phyloP scores from a whole-genome alignment of 129 eudicot species.

The Escallonia rubra region DNA sequence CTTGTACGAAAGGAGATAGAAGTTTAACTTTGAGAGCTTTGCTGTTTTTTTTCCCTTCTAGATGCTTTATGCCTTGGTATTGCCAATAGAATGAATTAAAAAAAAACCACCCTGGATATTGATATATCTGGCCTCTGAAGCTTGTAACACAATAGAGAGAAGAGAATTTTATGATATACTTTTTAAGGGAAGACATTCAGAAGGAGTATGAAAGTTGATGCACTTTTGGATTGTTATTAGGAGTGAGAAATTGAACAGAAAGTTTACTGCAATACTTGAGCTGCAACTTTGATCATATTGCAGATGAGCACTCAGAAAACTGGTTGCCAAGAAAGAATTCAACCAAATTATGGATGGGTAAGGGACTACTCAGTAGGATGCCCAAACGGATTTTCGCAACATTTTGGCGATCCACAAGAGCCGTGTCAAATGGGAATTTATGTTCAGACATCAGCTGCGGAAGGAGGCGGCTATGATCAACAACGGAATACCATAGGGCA shows the following conservation, averaged over 20 bases:
- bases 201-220: conserved; percentile 7
- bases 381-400: conserved; percentile 18
- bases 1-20: too few species aligned
- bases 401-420: conserved; percentile 27
- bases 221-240: not conserved
- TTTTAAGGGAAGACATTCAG: not conserved
- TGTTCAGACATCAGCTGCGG: conserved; percentile 23
- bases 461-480: conserved; percentile 5
- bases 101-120: not conserved
- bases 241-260: not conserved
- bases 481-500: conserved; percentile 25
- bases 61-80: conserved; percentile 19
- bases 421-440: conserved; percentile 39
- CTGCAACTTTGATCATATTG: not conserved
- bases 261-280: not conserved
- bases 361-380: conserved; percentile 11
- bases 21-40: too few species aligned
- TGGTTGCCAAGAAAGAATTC: conserved; percentile 32
- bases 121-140: not conserved
- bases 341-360: conserved; percentile 16
- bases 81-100: conserved; percentile 24
- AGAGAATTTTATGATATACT: too few species aligned
- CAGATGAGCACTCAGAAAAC: conserved; percentile 34
- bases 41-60: not conserved
- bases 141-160: too few species aligned